phyloP scores from a whole-genome alignment of 139 green algal genomes.

The Edaphochlamys debaryana region DNA sequence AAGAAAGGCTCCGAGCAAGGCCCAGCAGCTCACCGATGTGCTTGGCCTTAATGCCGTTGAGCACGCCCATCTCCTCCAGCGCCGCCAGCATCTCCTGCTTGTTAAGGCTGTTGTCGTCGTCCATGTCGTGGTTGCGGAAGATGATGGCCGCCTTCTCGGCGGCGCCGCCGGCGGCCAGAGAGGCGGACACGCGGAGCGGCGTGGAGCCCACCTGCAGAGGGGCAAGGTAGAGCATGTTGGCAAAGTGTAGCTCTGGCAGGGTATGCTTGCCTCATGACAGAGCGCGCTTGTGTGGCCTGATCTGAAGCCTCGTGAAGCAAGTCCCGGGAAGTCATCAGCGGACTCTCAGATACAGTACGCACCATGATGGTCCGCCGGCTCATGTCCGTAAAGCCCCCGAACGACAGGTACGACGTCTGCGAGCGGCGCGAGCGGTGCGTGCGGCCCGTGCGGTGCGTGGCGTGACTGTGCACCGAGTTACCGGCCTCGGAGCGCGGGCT shows the following conservation, averaged over 20 bases:
- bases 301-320: too few relatives aligned
- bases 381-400: constrained; percentile 52
- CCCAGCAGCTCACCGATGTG: constrained; percentile 49
- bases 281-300: too few relatives aligned
- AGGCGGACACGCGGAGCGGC: constrained; percentile 42
- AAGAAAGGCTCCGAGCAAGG: too few relatives aligned
- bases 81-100: constrained; percentile 67
- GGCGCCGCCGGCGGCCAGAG: constrained; percentile 58
- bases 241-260: too few relatives aligned
- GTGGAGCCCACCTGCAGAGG: constrained; percentile 31
- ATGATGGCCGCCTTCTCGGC: constrained; percentile 66
- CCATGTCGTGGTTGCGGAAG: constrained; percentile 66
- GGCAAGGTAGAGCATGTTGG: too few relatives aligned
- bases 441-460: constrained; percentile 40
- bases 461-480: constrained; percentile 48
- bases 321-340: too few relatives aligned
- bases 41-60: constrained; percentile 63
- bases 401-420: constrained; percentile 39
- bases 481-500: constrained; percentile 51
- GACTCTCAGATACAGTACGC: too few relatives aligned
- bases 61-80: constrained; percentile 65
- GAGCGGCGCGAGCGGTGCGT: constrained; percentile 42
- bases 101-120: constrained; percentile 63
- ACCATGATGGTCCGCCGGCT: constrained; percentile 50
- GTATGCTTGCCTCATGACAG: too few relatives aligned